Percentiles rank a stretch among this genome's conserved stretches.
phyloP scores from a whole-genome alignment of 1,284 basidiomycete species.

The Boletus sp. region DNA sequence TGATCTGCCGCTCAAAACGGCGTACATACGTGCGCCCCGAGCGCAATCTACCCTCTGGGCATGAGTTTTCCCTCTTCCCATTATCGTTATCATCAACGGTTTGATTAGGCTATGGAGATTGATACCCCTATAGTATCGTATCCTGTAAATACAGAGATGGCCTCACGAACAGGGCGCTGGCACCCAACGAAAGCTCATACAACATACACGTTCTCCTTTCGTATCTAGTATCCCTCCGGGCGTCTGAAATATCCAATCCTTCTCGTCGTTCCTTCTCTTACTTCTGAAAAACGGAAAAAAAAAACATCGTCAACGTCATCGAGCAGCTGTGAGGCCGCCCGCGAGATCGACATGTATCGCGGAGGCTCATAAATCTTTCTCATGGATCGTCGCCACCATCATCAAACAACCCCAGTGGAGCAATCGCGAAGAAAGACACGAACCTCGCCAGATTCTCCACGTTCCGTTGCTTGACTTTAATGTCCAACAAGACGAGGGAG shows the following conservation, averaged over 20 bases:
- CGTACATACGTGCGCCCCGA: slow-evolving; percentile 15
- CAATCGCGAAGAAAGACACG: slow-evolving; percentile 22
- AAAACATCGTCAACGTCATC: slow-evolving; percentile 46
- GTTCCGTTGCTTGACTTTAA: slow-evolving; percentile 98
- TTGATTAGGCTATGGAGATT: neutral
- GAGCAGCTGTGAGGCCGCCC: slow-evolving; percentile 85
- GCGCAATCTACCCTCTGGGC: neutral
- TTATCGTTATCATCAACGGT: neutral
- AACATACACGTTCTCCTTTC: slow-evolving; percentile 60
- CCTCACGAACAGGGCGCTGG: neutral
- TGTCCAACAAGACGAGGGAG: slow-evolving; percentile 90
- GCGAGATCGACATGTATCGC: slow-evolving; percentile 94
- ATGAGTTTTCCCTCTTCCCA: neutral
- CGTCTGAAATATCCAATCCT: slow-evolving; percentile 56
- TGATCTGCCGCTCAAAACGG: slow-evolving; percentile 7
- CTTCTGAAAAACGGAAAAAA: slow-evolving; percentile 31
- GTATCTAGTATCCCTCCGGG: slow-evolving; percentile 51
- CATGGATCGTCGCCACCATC: slow-evolving; percentile 34
- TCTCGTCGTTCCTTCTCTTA: slow-evolving; percentile 47
- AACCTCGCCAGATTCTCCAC: slow-evolving; percentile 94
- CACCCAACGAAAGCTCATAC: slow-evolving; percentile 38
- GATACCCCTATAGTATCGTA: neutral
- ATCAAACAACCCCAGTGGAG: neutral
- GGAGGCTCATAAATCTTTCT: slow-evolving; percentile 96
- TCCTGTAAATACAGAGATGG: slow-evolving; percentile 14